phyloP scores from a whole-genome alignment of 2,329 filamentous ascomycete genomes.

The Dryadomyces quercivorus region DNA sequence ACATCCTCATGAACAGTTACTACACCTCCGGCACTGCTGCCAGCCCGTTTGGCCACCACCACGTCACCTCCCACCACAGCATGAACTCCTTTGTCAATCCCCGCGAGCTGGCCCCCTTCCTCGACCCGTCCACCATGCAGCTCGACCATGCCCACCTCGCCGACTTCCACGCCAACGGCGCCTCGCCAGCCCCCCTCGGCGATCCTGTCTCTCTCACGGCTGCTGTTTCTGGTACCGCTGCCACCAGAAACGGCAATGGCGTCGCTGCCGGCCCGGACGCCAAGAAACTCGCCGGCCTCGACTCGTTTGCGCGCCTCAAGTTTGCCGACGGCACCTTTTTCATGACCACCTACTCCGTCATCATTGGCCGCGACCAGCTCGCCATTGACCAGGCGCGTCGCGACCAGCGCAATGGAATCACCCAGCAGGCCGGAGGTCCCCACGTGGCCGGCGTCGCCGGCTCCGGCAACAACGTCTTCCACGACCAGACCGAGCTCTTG shows the following conservation, averaged over 20 bases:
- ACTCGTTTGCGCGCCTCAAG: slow-evolving; percentile 49
- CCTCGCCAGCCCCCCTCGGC: neutral
- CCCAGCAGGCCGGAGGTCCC: neutral
- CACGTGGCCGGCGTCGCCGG: neutral
- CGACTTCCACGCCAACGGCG: no score
- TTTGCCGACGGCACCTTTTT: slow-evolving; percentile 69
- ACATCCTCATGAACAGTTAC: neutral
- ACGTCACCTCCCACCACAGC: neutral
- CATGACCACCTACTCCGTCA: slow-evolving; percentile 62
- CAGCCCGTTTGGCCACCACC: neutral
- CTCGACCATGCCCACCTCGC: neutral
- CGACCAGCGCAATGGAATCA: slow-evolving; percentile 29
- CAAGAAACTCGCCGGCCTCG: slow-evolving; percentile 19
- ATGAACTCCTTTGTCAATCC: neutral
- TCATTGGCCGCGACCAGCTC: slow-evolving; percentile 58
- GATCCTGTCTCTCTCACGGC: neutral
- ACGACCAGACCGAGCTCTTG: neutral
- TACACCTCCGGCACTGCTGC: neutral
- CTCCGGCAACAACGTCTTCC: neutral
- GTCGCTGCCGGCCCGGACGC: neutral
- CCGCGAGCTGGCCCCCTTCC: neutral
- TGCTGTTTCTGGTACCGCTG: no score
- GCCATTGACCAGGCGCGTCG: slow-evolving; percentile 42
- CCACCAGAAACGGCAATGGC: neutral
- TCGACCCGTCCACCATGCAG: neutral